Percentiles rank a stretch among this genome's conserved stretches.
Conservation (phyloP, 73 alveolate species). For the Breviolum minutum region DNA sequence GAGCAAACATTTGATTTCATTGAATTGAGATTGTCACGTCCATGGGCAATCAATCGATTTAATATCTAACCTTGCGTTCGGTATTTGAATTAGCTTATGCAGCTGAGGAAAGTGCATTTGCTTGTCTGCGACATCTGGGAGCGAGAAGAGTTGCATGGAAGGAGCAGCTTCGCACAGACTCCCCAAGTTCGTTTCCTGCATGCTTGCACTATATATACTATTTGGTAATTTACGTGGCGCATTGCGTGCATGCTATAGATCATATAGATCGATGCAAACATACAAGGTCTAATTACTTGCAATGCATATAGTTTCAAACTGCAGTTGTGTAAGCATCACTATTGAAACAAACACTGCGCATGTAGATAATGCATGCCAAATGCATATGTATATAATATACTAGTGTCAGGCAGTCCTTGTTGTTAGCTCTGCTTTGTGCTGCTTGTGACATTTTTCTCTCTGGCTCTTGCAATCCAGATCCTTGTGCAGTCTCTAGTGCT, state of each 20-base stretch:
- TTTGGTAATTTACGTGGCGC: too few species aligned
- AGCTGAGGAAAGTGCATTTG: background rate
- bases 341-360: too few species aligned
- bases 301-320: too few species aligned
- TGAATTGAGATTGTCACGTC: background rate
- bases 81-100: background rate
- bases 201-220: background rate
- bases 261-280: too few species aligned
- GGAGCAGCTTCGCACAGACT: background rate
- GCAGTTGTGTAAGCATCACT: too few species aligned
- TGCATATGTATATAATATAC: too few species aligned
- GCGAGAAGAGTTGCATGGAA: background rate
- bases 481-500: background rate
- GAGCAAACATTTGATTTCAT: too few species aligned
- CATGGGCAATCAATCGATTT: background rate
- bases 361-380: too few species aligned
- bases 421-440: background rate
- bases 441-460: background rate
- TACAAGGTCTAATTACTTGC: too few species aligned
- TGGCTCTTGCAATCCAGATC: background rate
- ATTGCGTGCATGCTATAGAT: too few species aligned
- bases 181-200: background rate
- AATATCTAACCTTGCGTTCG: background rate
- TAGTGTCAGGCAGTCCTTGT: too few species aligned
- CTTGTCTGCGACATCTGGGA: background rate